phyloP scores from a whole-genome alignment of 2,329 filamentous ascomycete genomes.

The Polychaeton citri region DNA sequence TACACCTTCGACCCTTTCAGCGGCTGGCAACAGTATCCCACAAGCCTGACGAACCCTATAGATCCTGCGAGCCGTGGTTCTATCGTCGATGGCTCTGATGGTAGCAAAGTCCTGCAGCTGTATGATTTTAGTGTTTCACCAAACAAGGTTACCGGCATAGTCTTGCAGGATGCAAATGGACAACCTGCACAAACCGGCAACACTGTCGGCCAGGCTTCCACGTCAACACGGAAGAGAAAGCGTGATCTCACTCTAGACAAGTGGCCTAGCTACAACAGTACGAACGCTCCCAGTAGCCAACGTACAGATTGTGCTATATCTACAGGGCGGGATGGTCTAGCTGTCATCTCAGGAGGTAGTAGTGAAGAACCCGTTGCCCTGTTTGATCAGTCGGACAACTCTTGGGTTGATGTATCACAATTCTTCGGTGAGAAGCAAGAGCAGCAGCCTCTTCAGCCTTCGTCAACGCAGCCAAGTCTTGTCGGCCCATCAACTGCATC shows the following conservation, averaged over 20 bases:
- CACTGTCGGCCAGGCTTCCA: conserved; percentile 26
- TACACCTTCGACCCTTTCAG: conserved; percentile 53
- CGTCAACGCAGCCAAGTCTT: conserved; percentile 11
- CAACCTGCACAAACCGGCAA: conserved; percentile 33
- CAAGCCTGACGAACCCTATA: conserved; percentile 42
- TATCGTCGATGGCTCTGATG: conserved; percentile 59
- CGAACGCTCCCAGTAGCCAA: conserved; percentile 51
- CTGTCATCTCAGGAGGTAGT: conserved; percentile 69
- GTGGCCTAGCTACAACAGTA: conserved; percentile 71
- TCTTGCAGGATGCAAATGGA: conserved; percentile 51
- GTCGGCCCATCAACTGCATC: conserved; percentile 17
- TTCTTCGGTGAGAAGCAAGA: conserved; percentile 40
- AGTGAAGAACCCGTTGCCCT: conserved; percentile 54
- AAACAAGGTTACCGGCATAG: conserved; percentile 58
- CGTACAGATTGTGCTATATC: conserved; percentile 62
- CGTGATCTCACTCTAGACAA: conserved; percentile 44
- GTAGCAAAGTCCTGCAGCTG: conserved; percentile 62
- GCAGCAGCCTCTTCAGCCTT: conserved; percentile 19
- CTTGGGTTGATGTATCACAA: conserved; percentile 60
- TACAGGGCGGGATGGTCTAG: conserved; percentile 48
- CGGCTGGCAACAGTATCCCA: conserved; percentile 56
- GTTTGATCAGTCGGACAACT: conserved; percentile 63
- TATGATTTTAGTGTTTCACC: conserved; percentile 66
- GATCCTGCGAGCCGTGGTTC: conserved; percentile 31
- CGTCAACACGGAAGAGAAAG: conserved; percentile 27